A percentile compares a stretch with the other conserved stretches of the same genome.
These are phyloP conservation scores for Fusarium sp. DNA, from an alignment of 2,329 filamentous ascomycete species.

Conservation along the genomic window DNA sequence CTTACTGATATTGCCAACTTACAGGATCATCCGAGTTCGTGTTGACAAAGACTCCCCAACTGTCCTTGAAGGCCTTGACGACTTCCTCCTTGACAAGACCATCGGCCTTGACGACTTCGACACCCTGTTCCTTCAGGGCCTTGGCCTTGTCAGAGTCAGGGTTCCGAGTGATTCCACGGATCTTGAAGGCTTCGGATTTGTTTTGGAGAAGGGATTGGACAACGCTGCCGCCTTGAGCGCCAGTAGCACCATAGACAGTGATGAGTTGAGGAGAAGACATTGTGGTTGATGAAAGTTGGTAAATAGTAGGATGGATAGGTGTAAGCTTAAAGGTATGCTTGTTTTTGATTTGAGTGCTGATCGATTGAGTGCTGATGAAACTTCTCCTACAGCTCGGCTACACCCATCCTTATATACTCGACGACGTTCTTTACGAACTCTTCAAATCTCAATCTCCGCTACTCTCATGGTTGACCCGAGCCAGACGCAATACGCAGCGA, in stretches of 20 bases:
- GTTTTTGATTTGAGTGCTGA: neutral
- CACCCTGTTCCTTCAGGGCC: constrained; percentile 39
- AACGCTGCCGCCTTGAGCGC: constrained; percentile 49
- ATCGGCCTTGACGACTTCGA: constrained; percentile 50
- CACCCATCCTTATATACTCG: constrained; percentile 29
- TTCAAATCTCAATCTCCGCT: constrained; percentile 12
- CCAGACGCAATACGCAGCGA: neutral
- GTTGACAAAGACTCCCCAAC: constrained; percentile 51
- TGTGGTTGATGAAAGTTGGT: neutral
- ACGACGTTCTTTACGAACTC: neutral
- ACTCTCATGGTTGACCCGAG: neutral
- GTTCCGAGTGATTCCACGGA: constrained; percentile 48
- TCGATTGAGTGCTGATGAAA: constrained; percentile 21
- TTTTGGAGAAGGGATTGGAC: constrained; percentile 48
- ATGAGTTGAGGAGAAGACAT: constrained; percentile 47
- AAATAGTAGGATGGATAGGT: neutral
- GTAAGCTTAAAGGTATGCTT: constrained; percentile 3
- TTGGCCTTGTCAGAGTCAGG: constrained; percentile 47
- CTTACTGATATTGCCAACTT: neutral
- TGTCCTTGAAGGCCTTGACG: constrained; percentile 46
- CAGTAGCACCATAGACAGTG: constrained; percentile 50
- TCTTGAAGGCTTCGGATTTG: constrained; percentile 41
- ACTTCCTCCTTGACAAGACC: constrained; percentile 42
- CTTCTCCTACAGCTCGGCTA: neutral
- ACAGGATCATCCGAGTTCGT: constrained; percentile 50